Conservation (phyloP, 257 asterid species). For the Nicotiana tabacum region DNA sequence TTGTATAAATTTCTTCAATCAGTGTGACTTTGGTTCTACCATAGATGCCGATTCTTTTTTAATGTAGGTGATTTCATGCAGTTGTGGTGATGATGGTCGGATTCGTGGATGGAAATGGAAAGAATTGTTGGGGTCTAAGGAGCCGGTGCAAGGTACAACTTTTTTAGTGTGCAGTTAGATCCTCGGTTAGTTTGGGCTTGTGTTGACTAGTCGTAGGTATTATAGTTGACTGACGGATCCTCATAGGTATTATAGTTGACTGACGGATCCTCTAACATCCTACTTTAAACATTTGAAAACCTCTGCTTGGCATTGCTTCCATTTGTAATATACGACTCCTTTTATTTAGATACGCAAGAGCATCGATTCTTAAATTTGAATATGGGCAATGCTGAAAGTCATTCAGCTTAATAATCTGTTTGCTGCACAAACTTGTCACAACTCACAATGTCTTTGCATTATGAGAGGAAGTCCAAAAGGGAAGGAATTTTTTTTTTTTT, state of each 20-base stretch:
- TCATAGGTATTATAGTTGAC: background rate
- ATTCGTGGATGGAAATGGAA: conserved; percentile 93
- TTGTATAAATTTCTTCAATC: background rate
- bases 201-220: background rate
- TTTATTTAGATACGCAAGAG: background rate
- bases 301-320: conserved; percentile 2
- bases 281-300: background rate
- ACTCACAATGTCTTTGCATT: background rate
- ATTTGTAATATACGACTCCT: background rate
- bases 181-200: background rate
- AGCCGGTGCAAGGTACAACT: conserved; percentile 43
- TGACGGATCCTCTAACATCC: background rate
- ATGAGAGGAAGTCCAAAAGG: background rate
- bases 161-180: conserved; percentile 9
- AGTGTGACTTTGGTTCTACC: background rate
- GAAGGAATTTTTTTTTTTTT: background rate
- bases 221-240: background rate
- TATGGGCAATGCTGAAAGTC: background rate
- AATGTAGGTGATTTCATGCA: conserved; percentile 25
- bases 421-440: background rate
- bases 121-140: conserved; percentile 37
- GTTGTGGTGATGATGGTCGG: conserved; percentile 98
- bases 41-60: background rate
- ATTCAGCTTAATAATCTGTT: background rate
- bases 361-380: no score